These are phyloP conservation scores for Trifolium repens DNA, from an alignment of 306 rosid genomes.

Conservation along the genomic window DNA sequence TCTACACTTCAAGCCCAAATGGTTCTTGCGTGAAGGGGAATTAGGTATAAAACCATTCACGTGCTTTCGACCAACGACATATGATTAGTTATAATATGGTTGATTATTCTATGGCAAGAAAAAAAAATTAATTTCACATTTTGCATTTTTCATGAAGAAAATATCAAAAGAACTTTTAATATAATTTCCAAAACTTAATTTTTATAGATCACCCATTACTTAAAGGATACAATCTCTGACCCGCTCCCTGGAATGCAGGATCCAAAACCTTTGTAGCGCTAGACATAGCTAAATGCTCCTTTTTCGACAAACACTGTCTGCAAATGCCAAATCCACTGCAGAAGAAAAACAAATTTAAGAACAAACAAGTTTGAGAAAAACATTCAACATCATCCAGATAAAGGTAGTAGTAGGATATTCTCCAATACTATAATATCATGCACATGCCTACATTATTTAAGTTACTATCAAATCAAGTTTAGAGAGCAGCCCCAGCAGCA, in stretches of 20 bases:
- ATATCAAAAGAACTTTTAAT: slow-evolving; percentile 3
- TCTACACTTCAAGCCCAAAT: slow-evolving; percentile 5
- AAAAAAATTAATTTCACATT: slow-evolving; percentile 4
- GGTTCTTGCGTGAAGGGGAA: neutral
- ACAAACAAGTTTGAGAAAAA: slow-evolving; percentile 20
- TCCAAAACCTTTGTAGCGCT: slow-evolving; percentile 79
- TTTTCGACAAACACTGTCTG: slow-evolving; percentile 44
- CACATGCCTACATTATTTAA: neutral
- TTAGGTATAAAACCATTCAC: slow-evolving; percentile 1
- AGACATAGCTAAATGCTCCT: slow-evolving; percentile 66
- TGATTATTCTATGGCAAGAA: slow-evolving; percentile 13
- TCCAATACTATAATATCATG: slow-evolving; percentile 31
- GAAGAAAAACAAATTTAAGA: slow-evolving; percentile 39
- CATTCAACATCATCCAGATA: slow-evolving; percentile 11
- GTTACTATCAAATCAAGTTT: neutral
- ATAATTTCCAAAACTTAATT: slow-evolving; percentile 24
- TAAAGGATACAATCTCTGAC: slow-evolving; percentile 93
- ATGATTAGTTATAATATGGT: slow-evolving; percentile 25
- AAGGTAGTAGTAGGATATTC: slow-evolving; percentile 31
- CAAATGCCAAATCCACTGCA: slow-evolving; percentile 55
- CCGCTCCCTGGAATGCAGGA: slow-evolving; percentile 95
- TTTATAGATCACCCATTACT: slow-evolving; percentile 41
- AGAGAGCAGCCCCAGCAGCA: slow-evolving; percentile 24
- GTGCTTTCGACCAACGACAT: slow-evolving; percentile 3
- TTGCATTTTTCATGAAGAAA: slow-evolving; percentile 8